These are phyloP conservation scores for Pelargonium australe DNA, from an alignment of 441 rosid species.

Conservation along the genomic window DNA sequence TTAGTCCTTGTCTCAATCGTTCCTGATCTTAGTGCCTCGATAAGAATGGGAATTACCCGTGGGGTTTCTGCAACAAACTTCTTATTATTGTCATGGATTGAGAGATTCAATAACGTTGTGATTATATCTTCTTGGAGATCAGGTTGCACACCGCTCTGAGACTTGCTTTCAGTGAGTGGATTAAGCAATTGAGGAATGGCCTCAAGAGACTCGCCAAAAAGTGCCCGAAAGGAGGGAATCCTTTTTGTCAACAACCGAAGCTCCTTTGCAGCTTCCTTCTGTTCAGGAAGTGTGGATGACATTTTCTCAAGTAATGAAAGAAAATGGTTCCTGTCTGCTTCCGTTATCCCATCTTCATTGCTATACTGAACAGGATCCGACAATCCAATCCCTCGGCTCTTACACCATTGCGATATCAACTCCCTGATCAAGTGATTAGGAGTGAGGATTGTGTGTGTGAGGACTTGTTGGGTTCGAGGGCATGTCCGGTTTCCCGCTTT, in stretches of 20 bases:
- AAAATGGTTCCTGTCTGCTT: conserved; percentile 55
- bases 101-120: conserved; percentile 72
- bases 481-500: conserved; percentile 76
- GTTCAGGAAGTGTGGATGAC: conserved; percentile 42
- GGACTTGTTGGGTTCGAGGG: conserved; percentile 77
- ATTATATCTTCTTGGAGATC: conserved; percentile 84
- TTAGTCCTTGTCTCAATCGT: conserved; percentile 66
- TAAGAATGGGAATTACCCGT: conserved; percentile 57
- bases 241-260: conserved; percentile 60
- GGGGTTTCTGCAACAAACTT: conserved; percentile 80
- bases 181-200: conserved; percentile 55
- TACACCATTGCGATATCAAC: conserved; percentile 81
- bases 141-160: conserved; percentile 33
- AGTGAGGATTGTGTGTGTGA: conserved; percentile 55
- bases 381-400: conserved; percentile 47
- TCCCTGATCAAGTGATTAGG: conserved; percentile 70
- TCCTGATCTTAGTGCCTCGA: conserved; percentile 59
- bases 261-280: conserved; percentile 76
- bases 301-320: conserved; percentile 56
- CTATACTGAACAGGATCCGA: conserved; percentile 31
- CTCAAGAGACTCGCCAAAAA: conserved; percentile 55
- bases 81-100: conserved; percentile 87
- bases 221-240: conserved; percentile 64
- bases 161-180: conserved; percentile 41
- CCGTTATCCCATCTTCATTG: conserved; percentile 50